Evolutionary conservation across 805 yeast genomes (phyloP), one percentile per base, ranked within the genome.

Genomic region (Metschnikowia lachancei): DNA sequence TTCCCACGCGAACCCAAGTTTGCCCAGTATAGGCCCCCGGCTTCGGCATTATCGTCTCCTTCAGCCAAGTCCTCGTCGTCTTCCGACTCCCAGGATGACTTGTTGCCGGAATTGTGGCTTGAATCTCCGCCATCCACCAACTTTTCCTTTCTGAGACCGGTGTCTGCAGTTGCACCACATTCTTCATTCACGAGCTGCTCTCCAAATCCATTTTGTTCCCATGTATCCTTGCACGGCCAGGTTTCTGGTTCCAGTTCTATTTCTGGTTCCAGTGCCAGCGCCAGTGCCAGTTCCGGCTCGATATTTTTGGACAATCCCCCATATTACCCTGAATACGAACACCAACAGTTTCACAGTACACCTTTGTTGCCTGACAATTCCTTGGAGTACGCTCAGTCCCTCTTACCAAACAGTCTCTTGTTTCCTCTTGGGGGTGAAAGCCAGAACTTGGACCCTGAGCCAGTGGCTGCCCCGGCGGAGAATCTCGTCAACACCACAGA

Each of bases 81-180:
- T 6, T 32, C 45, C 16, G 47, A 40, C 17, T 44, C 55, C 30
- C 60, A 50, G 53, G 62, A 57, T 24, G 69, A 61, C 46, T 58
- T 66, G 26, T 61, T 67, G 47, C 68, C 71, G 20, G 68, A 66
- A 45, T 54, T 67, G 50, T 67, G 69, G 70, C 60, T 65, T 28
- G 55, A 54, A 31, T 44, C 57, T 36, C 56, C 51, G 10, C 39
- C 52, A 7, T 45, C 30, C 29, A 26, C 12, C 20, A 44, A 39
- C 24, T 34, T 31, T 31, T 34, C 47, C 33, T 34, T 38, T 20
- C 41, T 35, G 40, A 24, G 29, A 33, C 22, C 36, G 3, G 13
- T 13, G 7, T 18, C 36, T 4, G 36, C 36, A 7, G 3, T 2
- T 9, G 14, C 19, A 12, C 14, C 20, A 14, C 19, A 19, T 26